Evolutionary conservation across 1,284 basidiomycete genomes (phyloP), one percentile per base, ranked within the genome.

Genomic region (Stereum hirsutum): DNA sequence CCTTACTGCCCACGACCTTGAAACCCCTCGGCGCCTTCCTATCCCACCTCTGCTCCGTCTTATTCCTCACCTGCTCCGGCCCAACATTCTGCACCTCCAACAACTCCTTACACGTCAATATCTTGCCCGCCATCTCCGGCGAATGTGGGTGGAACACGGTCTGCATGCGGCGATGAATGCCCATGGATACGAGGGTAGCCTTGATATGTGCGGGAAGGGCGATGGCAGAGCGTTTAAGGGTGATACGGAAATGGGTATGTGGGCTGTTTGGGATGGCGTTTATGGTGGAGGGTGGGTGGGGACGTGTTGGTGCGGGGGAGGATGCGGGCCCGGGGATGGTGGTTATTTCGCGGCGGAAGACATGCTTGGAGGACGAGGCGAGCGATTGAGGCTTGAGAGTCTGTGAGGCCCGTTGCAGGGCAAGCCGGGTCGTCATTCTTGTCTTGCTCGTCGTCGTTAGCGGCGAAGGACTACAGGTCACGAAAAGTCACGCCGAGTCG

Each of bases 71-170:
- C 41, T 70, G 66, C 26, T 70, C 68, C 25, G 63, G 64, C 0
- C 80, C 71, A 12, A 93, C 88, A 55, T 91, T 92, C 57, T 85
- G 74, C 43, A 92, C 89, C 54, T 83, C 78, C n/a, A 93, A 74
- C 27, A 93, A 66, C 66, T 93, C 89, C 69, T 93, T 93, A 45
- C 92, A 78, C 11, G 67, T 65, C 31, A 93, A 68, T 41, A 93
- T 88, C 58, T 87, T 88, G 20, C 89, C 89, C 0, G 89, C 89
- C 19, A 78, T 71, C 47, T 84, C 82, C 0, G 81, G 77, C 0
- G 71, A 70, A 50, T 89, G 84, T 6, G 66, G 63, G 48, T 87
- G 82, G 60, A 83, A 92, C 28, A 92, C 88, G 0, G 83, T 89
- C 55, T 89, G 86, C 63, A 85, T 72, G 24, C 90, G 75, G 47